These are phyloP conservation scores for Hortaea werneckii DNA, from an alignment of 2,329 filamentous ascomycete species.

Conservation along the genomic window DNA sequence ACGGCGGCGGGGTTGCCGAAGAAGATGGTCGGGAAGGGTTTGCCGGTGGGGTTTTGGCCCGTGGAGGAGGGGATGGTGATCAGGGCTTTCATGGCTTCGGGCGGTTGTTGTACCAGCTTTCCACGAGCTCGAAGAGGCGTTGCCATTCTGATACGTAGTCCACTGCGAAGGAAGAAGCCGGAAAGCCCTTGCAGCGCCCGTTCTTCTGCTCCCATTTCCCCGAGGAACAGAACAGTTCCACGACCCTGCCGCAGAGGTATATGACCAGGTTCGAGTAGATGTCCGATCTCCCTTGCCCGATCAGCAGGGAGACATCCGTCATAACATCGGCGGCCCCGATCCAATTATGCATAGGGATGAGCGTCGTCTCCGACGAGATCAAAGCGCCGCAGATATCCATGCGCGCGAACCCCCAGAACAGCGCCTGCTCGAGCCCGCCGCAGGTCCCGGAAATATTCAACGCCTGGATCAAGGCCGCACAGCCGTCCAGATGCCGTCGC, in stretches of 20 bases:
- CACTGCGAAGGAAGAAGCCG: conserved; percentile 1
- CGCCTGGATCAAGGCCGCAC: conserved; percentile 43
- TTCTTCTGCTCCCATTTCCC: conserved; percentile 21
- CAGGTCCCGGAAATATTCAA: conserved; percentile 34
- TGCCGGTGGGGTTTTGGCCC: conserved; percentile 6
- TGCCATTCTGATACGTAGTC: conserved; percentile 24
- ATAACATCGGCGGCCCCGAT: conserved; percentile 30
- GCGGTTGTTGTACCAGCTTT: conserved; percentile 24
- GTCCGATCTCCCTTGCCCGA: conserved; percentile 30
- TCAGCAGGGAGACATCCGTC: conserved; percentile 27
- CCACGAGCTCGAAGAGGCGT: conserved; percentile 23
- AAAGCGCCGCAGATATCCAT: conserved; percentile 49
- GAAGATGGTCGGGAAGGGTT: conserved; percentile 33
- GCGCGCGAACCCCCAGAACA: conserved; percentile 50
- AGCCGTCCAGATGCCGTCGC: conserved; percentile 47
- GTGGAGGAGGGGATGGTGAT: conserved; percentile 19
- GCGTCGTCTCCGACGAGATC: conserved; percentile 42
- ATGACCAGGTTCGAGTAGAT: conserved; percentile 52
- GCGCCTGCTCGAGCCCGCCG: conserved; percentile 42
- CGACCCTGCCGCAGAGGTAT: conserved; percentile 43
- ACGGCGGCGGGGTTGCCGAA: conserved; percentile 37
- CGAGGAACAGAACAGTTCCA: conserved; percentile 23
- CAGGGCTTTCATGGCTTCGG: conserved; percentile 25
- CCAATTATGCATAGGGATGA: conserved; percentile 43
- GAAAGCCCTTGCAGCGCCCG: conserved; percentile 11